Base-by-base conservation (phyloP, 257 asterid species). In the Buddleja alternifolia region DNA sequence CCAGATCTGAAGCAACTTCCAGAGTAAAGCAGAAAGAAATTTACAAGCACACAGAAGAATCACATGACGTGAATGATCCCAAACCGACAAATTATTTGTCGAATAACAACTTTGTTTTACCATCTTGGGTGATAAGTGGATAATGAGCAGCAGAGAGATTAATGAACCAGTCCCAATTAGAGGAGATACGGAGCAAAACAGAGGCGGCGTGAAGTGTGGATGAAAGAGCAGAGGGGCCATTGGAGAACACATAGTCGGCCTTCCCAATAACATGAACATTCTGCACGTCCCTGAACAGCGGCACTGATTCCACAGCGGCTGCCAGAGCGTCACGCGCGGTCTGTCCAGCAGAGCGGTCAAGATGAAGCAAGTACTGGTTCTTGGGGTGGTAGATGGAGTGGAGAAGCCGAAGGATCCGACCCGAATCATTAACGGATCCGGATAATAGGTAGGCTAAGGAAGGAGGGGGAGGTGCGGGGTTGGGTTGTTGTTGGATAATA, bases 81-180 rank as follows among this genome's bases (percentile, higher is more conserved):
- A 44, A 44, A 50, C 58, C 48, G 42, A 40, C 32, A 47, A 41
- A 65, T 24, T 58, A 16, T 44, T n/a, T 15, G 61, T 17, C 25
- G 44, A 48, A 69, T 15, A 8, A 36, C 24, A 56, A 3, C 50
- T 3, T 15, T 16, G 21, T 44, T 2, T 60, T 84, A 89, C 98
- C 98, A 87, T 92, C 99, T 77, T 93, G 99, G 46, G 90, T 80
- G 60, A 90, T 77, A 54, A 93, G 95, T 10, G 99, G 99, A 63
- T 93, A 94, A 82, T 85, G 92, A 58, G 78, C 78, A 19, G 78
- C 96, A 41, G 84, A 79, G 4, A 94, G 96, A 70, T 81, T 87
- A 29, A 94, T 80, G 76, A 92, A 86, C 99, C 97, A 94, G 83
- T 94, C 95, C 99, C 99, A 94, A 40, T 70, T 73, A n/a, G 58